Percentiles rank a stretch among this genome's conserved stretches.
These are phyloP conservation scores for Heracleum sosnowskyi DNA, from an alignment of 129 eudicot species.

Conservation along the genomic window DNA sequence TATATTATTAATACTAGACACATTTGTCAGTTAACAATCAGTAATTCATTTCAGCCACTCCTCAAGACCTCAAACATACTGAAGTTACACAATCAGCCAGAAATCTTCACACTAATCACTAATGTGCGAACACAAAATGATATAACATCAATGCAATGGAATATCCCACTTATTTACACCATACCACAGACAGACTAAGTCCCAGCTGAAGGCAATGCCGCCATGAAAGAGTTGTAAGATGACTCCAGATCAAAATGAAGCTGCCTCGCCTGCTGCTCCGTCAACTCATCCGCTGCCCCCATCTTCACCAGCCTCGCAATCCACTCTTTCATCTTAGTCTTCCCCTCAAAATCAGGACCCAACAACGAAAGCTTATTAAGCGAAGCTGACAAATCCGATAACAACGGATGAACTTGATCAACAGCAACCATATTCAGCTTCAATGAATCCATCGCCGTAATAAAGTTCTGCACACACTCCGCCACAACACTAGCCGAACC, in stretches of 20 bases:
- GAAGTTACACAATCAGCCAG: constrained; percentile 1
- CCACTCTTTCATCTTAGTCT: constrained; percentile 83
- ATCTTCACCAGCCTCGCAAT: constrained; percentile 59
- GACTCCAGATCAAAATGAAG: constrained; percentile 87
- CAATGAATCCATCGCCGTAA: constrained; percentile 82
- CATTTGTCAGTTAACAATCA: background rate
- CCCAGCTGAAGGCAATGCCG: constrained; percentile 78
- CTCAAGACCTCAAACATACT: background rate
- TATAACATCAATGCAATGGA: background rate
- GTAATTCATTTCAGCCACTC: background rate
- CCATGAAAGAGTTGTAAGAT: constrained; percentile 89
- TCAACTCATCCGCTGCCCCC: constrained; percentile 86
- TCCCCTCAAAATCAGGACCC: constrained; percentile 84
- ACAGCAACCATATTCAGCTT: constrained; percentile 88
- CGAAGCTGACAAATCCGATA: constrained; percentile 62
- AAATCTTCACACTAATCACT: constrained; percentile 1
- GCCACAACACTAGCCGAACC: constrained; percentile 77
- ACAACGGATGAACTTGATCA: constrained; percentile 79
- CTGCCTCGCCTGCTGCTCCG: constrained; percentile 90
- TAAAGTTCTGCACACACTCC: constrained; percentile 84
- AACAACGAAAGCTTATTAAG: constrained; percentile 63
- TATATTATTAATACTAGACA: background rate
- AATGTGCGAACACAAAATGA: constrained; percentile 5
- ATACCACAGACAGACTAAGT: constrained; percentile 28
- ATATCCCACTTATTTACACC: constrained; percentile 24